Base-by-base conservation (phyloP, 805 yeast species). In the Barnettozyma sucrosica region DNA sequence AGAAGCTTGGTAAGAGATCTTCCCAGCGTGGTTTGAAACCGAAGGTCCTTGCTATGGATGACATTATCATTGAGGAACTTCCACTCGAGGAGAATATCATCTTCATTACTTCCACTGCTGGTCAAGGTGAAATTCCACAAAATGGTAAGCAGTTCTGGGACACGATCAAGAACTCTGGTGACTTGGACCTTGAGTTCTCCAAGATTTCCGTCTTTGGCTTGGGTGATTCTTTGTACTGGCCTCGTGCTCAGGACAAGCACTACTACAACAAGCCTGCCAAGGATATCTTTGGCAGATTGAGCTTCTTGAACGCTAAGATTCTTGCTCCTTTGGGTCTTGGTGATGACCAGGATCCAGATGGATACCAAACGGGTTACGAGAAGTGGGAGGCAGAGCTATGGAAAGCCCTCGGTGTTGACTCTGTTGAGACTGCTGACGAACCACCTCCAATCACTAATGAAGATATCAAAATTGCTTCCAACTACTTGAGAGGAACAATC, bases 261-360 rank as follows among this genome's bases (percentile, higher is more conserved):
- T 92, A 87, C 70, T 92, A 89, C 70, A 92, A 92, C 73, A 90
- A 89, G 65, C 98, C 98, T 14, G 79, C 84, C 18, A 76, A 75
- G 54, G 97, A 89, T 65, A 69, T 92, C 53, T 72, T 68, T 62
- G 77, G 77, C 53, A 81, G 83, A 53, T 68, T 92, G 52, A 70
- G 69, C 53, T 69, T 83, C 49, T 74, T 88, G 50, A 93, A 95
- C 38, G 97, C 85, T 51, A 79, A 75, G 51, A 80, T 79, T 50
- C 69, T 92, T 46, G 77, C 80, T 48, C 86, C 85, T 3, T 67
- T 89, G 40, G 97, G 96, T 18, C 72, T 87, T 42, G 98, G 98
- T 68, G 97, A 92, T 66, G 98, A 92, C 63, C 98, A 92, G 70
- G 98, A 88, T 64, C 95, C 96, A 20, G 97, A 92, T 71, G 97